phyloP scores from a whole-genome alignment of 148 eudicot species.

The Beta vulgaris region DNA sequence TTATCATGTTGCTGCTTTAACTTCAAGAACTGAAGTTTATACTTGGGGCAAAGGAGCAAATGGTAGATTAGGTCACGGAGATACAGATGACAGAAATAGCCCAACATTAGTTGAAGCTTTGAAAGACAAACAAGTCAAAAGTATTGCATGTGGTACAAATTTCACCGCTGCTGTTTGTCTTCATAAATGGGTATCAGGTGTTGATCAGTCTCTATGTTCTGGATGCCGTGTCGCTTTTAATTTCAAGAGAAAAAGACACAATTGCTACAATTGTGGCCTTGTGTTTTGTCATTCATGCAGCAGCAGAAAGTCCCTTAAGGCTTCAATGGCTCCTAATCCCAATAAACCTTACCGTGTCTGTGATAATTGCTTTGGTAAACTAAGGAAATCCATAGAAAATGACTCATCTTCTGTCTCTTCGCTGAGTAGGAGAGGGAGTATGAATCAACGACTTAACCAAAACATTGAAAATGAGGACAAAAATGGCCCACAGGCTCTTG shows the following conservation, averaged over 20 bases:
- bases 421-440: constrained; percentile 41
- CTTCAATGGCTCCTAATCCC: constrained; percentile 66
- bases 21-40: constrained; percentile 59
- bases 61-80: constrained; percentile 81
- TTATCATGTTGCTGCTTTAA: constrained; percentile 72
- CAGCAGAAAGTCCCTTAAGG: constrained; percentile 55
- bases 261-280: constrained; percentile 75
- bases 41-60: constrained; percentile 84
- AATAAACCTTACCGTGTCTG: constrained; percentile 73
- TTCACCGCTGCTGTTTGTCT: constrained; percentile 71
- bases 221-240: constrained; percentile 63
- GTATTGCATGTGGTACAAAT: constrained; percentile 62
- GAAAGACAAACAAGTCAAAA: constrained; percentile 60
- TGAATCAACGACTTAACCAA: constrained; percentile 33
- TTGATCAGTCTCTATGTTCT: constrained; percentile 59
- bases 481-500: constrained; percentile 24
- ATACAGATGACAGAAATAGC: constrained; percentile 45
- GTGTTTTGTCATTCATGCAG: constrained; percentile 67
- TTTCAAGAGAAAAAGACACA: constrained; percentile 66
- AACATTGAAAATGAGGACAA: constrained; percentile 33
- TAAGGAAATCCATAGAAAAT: constrained; percentile 39
- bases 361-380: constrained; percentile 59
- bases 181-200: constrained; percentile 49
- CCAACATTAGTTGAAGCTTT: constrained; percentile 69
- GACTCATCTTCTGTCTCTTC: constrained; percentile 35